phyloP scores from a whole-genome alignment of 2,329 filamentous ascomycete species.

The Monosporascus sp. region DNA sequence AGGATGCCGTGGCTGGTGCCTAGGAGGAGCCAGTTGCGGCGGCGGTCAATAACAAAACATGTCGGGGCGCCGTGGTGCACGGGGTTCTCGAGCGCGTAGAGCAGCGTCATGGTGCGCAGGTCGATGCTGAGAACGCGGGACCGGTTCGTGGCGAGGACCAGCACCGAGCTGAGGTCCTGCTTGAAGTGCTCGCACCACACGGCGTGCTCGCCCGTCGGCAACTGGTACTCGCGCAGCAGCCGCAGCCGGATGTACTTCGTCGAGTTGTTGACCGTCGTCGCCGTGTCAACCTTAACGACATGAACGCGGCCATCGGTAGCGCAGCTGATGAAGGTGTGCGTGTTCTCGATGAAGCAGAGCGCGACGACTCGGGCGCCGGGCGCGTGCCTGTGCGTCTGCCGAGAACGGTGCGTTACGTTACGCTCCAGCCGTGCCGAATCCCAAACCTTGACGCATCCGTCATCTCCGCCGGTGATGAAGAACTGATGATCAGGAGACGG shows the following conservation, averaged over 20 bases:
- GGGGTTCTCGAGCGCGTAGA: constrained; percentile 80
- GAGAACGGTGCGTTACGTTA: constrained; percentile 81
- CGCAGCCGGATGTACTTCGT: constrained; percentile 74
- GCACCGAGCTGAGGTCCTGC: constrained; percentile 71
- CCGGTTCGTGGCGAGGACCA: constrained; percentile 80
- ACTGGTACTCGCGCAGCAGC: constrained; percentile 72
- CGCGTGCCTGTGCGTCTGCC: constrained; percentile 76
- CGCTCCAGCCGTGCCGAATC: constrained; percentile 84
- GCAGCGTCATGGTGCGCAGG: constrained; percentile 74
- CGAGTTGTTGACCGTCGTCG: constrained; percentile 34
- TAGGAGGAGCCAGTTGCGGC: constrained; percentile 82
- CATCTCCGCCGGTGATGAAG: constrained; percentile 89
- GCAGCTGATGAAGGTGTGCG: constrained; percentile 87
- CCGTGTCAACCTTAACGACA: constrained; percentile 71
- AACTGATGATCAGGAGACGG: constrained; percentile 88
- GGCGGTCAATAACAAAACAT: constrained; percentile 82
- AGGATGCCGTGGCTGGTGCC: constrained; percentile 91
- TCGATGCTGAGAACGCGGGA: constrained; percentile 82
- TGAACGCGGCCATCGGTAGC: constrained; percentile 87
- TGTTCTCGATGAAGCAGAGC: constrained; percentile 87
- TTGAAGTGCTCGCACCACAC: constrained; percentile 93
- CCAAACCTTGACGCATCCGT: constrained; percentile 89
- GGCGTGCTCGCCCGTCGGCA: constrained; percentile 68
- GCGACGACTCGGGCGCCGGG: constrained; percentile 68
- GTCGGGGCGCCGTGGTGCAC: constrained; percentile 88